Percentiles rank a stretch among this genome's conserved stretches.
phyloP scores from a whole-genome alignment of 2,329 filamentous ascomycete genomes.

The Drechmeria coniospora region DNA sequence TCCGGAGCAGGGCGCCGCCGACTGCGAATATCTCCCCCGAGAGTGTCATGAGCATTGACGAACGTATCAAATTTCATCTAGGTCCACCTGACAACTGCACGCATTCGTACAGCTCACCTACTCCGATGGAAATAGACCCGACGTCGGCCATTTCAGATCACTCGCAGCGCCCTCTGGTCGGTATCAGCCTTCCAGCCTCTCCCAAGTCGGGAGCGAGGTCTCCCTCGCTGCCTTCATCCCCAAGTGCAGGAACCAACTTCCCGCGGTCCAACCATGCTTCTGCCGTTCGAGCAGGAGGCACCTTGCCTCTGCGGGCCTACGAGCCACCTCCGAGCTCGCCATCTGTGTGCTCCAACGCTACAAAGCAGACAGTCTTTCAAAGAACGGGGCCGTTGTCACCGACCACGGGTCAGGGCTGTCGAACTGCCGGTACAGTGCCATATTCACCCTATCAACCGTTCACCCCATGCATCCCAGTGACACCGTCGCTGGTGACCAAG shows the following conservation, averaged over 20 bases:
- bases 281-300: constrained; percentile 39
- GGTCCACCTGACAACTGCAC: constrained; percentile 17
- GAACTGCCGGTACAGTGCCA: constrained; percentile 45
- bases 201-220: constrained; percentile 21
- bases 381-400: constrained; percentile 39
- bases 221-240: constrained; percentile 30
- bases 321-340: constrained; percentile 40
- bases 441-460: constrained; percentile 72
- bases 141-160: constrained; percentile 35
- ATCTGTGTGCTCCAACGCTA: constrained; percentile 27
- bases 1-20: constrained; percentile 11
- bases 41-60: constrained; percentile 35
- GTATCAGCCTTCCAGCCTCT: constrained; percentile 31
- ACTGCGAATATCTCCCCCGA: constrained; percentile 23
- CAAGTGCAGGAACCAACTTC: constrained; percentile 35
- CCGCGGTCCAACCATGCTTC: constrained; percentile 32
- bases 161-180: constrained; percentile 34
- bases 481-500: constrained; percentile 57
- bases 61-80: constrained; percentile 31
- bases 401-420: constrained; percentile 43
- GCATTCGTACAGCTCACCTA: constrained; percentile 21
- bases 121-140: constrained; percentile 29
- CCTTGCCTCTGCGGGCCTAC: constrained; percentile 45
- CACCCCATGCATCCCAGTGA: constrained; percentile 59
- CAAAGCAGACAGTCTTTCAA: constrained; percentile 52